Evolutionary conservation across 2,329 filamentous ascomycete species (phyloP).

Genomic region (Hypoxylon sp.): DNA sequence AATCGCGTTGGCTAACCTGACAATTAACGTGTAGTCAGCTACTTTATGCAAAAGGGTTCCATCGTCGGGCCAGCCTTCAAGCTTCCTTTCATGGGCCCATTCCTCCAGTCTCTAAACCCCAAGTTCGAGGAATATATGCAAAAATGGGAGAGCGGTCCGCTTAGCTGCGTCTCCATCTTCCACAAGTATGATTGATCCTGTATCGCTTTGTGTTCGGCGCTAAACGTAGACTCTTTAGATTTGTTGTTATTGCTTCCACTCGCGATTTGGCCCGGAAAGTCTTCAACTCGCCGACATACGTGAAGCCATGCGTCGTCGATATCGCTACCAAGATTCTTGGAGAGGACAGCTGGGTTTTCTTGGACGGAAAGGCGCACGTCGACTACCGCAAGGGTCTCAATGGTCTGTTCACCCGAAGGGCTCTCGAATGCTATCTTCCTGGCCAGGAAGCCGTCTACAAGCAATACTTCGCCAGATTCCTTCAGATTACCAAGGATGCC

Average conservation of each 20-base stretch:
- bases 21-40: constrained; percentile 72
- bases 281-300: constrained; percentile 91
- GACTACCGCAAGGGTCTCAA: constrained; percentile 98
- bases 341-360: constrained; percentile 94
- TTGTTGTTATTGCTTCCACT: constrained; percentile 95
- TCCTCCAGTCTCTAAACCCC: constrained; percentile 91
- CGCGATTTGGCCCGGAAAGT: constrained; percentile 97
- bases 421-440: constrained; percentile 89
- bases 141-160: constrained; percentile 91
- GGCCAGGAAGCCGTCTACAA: constrained; percentile 94
- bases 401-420: constrained; percentile 91
- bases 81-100: constrained; percentile 92
- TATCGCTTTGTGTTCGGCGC: not conserved
- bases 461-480: constrained; percentile 84
- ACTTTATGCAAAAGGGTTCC: constrained; percentile 80
- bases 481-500: constrained; percentile 80
- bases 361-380: constrained; percentile 94
- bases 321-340: constrained; percentile 93
- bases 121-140: constrained; percentile 91
- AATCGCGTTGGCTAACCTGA: constrained; percentile 36
- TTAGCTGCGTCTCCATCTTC: constrained; percentile 98
- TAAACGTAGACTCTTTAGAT: constrained; percentile 67
- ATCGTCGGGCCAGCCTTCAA: constrained; percentile 84
- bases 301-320: constrained; percentile 97
- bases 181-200: constrained; percentile 80